Evolutionary conservation across 495 filamentous ascomycete species (phyloP), one percentile per base, ranked within the genome.

Genomic region (Aspergillus heteromorphus): DNA sequence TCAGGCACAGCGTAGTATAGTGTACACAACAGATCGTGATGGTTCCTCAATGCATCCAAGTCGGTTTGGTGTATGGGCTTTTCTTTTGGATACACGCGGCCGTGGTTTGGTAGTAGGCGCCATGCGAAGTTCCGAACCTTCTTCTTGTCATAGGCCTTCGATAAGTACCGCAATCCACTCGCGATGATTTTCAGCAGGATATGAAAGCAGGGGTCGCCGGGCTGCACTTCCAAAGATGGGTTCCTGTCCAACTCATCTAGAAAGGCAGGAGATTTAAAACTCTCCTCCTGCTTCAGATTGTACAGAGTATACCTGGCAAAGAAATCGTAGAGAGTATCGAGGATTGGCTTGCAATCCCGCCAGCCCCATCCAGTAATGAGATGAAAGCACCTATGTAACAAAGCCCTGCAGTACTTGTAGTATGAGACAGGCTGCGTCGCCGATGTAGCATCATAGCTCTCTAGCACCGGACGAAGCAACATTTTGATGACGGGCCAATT

Each of bases 21-120:
- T 2, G 88, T 92, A 57, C 87, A 90, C 2, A 98, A 81, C 42
- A 98, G 79, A 65, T 97, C 91, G 62, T 96, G 91, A 58, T 98
- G 92, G 63, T 97, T 98, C 54, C 91, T 80, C 31, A 97, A 72
- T 0, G 91, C 87, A 19, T 89, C 85, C n/a, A 97, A 75, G 54
- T 96, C 88, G 49, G 83, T 82, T 58, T 87, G 81, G 31, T 76
- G 80, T 17, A 97, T 72, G 0, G 75, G 72, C 54, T 91, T 79
- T 59, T 96, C 91, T 65, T 92, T 96, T 5, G 87, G 88, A 59
- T 93, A 91, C 42, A 84, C 84, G 17, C 91, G 84, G 42, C 89
- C 85, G 63, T 97, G 91, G 57, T 96, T 97, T 13, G 93, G 93
- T 38, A 95, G 78, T 9, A 92, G 80, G 30, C 92, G 83, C 62